Conservation (phyloP, 73 alveolate genomes). For the Blepharisma japonicum region DNA sequence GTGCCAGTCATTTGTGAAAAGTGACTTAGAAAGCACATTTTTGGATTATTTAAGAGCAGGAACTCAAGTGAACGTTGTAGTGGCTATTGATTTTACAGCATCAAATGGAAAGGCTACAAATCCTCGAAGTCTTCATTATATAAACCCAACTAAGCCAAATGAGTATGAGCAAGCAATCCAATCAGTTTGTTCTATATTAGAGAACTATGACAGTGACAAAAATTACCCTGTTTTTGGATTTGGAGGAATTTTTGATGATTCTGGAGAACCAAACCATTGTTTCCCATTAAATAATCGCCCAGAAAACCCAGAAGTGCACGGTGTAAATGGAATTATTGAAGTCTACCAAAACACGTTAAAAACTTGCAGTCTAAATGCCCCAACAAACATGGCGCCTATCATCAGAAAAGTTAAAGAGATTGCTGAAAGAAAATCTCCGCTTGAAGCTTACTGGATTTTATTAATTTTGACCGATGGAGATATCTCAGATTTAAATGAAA, state of each 20-base stretch:
- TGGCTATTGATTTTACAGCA: constrained; percentile 78
- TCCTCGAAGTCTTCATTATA: constrained; percentile 56
- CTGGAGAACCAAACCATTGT: constrained; percentile 52
- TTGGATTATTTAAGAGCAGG: constrained; percentile 81
- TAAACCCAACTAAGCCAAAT: constrained; percentile 50
- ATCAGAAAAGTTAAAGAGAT: constrained; percentile 50
- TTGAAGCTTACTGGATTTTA: constrained; percentile 66
- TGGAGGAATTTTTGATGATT: constrained; percentile 67
- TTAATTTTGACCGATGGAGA: constrained; percentile 92
- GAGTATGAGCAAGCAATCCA: constrained; percentile 69
- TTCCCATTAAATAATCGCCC: constrained; percentile 59
- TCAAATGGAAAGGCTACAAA: constrained; percentile 64
- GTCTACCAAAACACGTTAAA: constrained; percentile 56
- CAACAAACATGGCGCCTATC: constrained; percentile 69
- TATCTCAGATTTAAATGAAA: constrained; percentile 79
- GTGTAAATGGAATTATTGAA: constrained; percentile 63
- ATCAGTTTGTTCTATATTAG: constrained; percentile 66
- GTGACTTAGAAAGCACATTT: constrained; percentile 23
- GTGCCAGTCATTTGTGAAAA: no score
- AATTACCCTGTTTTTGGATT: constrained; percentile 79
- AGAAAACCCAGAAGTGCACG: constrained; percentile 58
- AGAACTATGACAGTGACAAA: constrained; percentile 77
- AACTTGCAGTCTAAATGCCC: constrained; percentile 63
- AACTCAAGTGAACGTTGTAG: constrained; percentile 65
- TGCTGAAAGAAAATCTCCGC: constrained; percentile 39